Percentiles rank a stretch among this genome's conserved stretches.
phyloP scores from a whole-genome alignment of 495 filamentous ascomycete genomes.

The Penicillium psychrofluorescens region DNA sequence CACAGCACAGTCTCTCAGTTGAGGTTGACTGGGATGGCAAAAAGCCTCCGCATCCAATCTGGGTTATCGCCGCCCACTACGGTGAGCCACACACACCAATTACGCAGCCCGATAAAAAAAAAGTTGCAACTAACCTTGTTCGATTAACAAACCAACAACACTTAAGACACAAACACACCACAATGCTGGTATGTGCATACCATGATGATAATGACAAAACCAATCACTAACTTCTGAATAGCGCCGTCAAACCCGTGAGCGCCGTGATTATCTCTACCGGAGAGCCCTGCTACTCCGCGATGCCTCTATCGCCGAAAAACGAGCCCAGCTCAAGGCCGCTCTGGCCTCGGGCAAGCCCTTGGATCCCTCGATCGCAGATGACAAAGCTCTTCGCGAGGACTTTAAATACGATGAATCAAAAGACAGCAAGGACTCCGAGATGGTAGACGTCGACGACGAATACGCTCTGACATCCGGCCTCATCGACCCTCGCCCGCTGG shows the following conservation, averaged over 20 bases:
- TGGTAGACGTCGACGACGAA: constrained; percentile 86
- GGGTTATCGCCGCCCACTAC: constrained; percentile 31
- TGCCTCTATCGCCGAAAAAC: constrained; percentile 86
- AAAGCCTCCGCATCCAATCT: constrained; percentile 28
- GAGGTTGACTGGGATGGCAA: constrained; percentile 4
- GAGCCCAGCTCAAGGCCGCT: constrained; percentile 76
- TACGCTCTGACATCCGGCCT: constrained; percentile 80
- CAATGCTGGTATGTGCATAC: constrained; percentile 35
- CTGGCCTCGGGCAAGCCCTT: constrained; percentile 81
- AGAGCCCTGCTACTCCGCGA: constrained; percentile 71
- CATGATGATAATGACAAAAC: neutral
- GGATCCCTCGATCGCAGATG: constrained; percentile 80
- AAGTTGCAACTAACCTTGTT: constrained; percentile 22
- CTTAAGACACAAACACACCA: constrained; percentile 2
- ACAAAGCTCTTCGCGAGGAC: constrained; percentile 76
- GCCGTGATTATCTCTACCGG: constrained; percentile 93
- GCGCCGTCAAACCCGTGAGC: constrained; percentile 71
- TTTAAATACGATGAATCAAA: constrained; percentile 90
- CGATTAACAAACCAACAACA: too few species aligned
- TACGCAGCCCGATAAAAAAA: constrained; percentile 36
- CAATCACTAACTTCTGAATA: constrained; percentile 15
- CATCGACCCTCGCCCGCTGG: constrained; percentile 78
- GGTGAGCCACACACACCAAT: constrained; percentile 21
- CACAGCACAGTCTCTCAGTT: constrained; percentile 14
- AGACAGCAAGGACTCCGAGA: constrained; percentile 26